phyloP scores from a whole-genome alignment of 1,139 yeast genomes.

The Geotrichum restrictum region DNA sequence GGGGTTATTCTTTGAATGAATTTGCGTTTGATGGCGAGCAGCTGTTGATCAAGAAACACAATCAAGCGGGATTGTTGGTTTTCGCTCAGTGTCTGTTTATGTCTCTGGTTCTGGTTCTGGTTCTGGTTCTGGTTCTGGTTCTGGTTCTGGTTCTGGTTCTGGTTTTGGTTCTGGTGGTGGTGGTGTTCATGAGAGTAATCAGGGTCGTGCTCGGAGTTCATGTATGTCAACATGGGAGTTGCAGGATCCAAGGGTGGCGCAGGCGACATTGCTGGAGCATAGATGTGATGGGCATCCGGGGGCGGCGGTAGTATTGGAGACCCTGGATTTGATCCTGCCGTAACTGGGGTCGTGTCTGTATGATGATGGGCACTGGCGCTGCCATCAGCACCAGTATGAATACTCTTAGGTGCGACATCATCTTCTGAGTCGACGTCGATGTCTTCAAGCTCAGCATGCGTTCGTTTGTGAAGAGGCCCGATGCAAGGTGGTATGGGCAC shows the following conservation, averaged over 20 bases:
- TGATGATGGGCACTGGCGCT: no score
- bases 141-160: no score
- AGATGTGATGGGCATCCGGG: conserved; percentile 6
- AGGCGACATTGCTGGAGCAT: conserved; percentile 18
- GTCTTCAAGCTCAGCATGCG: background rate
- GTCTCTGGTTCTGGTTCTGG: no score
- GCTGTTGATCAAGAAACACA: conserved; percentile 13
- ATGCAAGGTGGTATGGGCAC: background rate
- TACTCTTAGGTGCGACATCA: no score
- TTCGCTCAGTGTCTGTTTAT: conserved; percentile 18
- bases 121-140: no score
- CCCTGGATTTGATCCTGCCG: no score
- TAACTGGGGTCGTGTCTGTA: no score
- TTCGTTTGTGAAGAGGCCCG: background rate
- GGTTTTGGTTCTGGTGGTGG: no score
- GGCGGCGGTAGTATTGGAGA: background rate
- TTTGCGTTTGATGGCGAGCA: conserved; percentile 19
- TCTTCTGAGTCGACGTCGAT: background rate
- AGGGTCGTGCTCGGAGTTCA: background rate
- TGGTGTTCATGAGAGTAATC: background rate
- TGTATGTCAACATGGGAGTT: no score
- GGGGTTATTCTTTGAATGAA: conserved; percentile 20
- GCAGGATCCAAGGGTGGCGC: conserved; percentile 11
- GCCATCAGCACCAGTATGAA: no score
- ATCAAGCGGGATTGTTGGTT: conserved; percentile 15